These are phyloP conservation scores for Debaryomyces psychrophilus DNA, from an alignment of 1,139 yeast genomes.

Conservation along the genomic window DNA sequence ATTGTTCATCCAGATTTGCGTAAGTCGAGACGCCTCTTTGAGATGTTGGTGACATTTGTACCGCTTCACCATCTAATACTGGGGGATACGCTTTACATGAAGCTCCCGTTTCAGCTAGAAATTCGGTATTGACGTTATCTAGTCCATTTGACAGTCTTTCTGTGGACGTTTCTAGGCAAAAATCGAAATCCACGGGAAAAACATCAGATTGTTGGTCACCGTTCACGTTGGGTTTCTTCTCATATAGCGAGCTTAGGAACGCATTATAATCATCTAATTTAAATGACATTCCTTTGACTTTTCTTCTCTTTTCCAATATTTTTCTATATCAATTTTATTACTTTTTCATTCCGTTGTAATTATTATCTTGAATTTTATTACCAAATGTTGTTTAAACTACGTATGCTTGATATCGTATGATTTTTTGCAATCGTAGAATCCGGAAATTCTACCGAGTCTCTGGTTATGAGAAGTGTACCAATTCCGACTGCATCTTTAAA, in stretches of 20 bases:
- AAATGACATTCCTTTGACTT: slow-evolving; percentile 28
- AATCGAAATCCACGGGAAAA: slow-evolving; percentile 37
- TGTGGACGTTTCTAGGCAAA: slow-evolving; percentile 25
- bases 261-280: slow-evolving; percentile 37
- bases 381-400: not conserved
- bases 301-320: not conserved
- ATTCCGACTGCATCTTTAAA: slow-evolving; percentile 8
- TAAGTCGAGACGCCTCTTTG: too few relatives aligned
- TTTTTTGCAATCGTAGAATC: slow-evolving; percentile 10
- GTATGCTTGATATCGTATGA: slow-evolving; percentile 12
- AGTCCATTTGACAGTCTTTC: not conserved
- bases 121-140: slow-evolving; percentile 8
- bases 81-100: not conserved
- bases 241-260: slow-evolving; percentile 33
- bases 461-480: not conserved
- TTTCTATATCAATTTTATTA: not conserved
- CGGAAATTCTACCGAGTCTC: not conserved
- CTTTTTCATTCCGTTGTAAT: not conserved
- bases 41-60: too few relatives aligned
- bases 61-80: too few relatives aligned
- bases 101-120: slow-evolving; percentile 17
- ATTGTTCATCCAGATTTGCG: too few relatives aligned
- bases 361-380: not conserved
- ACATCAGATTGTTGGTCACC: slow-evolving; percentile 5
- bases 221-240: slow-evolving; percentile 17